Evolutionary conservation across 192 early-diverging fungal genomes (phyloP).

Genomic region (Coemansia biformis): DNA sequence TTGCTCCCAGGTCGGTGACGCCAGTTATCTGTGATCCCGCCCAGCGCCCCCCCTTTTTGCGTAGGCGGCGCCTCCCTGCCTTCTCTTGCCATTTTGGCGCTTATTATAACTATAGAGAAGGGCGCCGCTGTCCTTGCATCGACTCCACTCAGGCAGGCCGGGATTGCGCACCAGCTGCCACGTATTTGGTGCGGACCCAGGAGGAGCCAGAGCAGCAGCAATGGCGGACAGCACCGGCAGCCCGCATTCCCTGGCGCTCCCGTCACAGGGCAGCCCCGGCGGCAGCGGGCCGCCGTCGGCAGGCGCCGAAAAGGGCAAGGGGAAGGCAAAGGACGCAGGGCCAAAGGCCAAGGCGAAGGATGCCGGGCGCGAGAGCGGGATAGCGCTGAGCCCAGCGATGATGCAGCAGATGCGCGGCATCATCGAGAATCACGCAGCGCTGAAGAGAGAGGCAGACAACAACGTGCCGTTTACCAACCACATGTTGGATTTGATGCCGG

Average conservation of each 20-base stretch:
- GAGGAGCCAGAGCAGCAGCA: background rate
- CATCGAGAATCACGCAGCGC: constrained; percentile 36
- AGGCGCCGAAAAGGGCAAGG: constrained; percentile 8
- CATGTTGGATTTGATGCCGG: constrained; percentile 29
- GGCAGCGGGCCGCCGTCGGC: constrained; percentile 1
- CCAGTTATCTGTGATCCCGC: too few relatives aligned
- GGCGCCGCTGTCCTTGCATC: too few relatives aligned
- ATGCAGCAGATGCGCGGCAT: constrained; percentile 43
- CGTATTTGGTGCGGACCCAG: too few relatives aligned
- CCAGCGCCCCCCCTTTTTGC: too few relatives aligned
- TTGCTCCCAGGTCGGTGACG: too few relatives aligned
- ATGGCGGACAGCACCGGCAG: constrained; percentile 11
- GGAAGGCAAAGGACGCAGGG: constrained; percentile 11
- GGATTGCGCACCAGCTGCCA: too few relatives aligned
- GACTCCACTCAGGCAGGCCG: too few relatives aligned
- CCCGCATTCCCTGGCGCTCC: constrained; percentile 1
- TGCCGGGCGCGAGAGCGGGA: constrained; percentile 20
- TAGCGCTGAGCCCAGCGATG: constrained; percentile 43
- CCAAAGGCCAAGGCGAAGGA: constrained; percentile 23
- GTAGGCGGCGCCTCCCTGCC: too few relatives aligned
- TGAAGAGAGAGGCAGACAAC: constrained; percentile 47
- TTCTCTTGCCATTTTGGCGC: too few relatives aligned
- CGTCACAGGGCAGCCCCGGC: constrained; percentile 5
- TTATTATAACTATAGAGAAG: too few relatives aligned
- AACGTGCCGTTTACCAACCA: constrained; percentile 49